phyloP scores from a whole-genome alignment of 163 green algal species.

The Coccomyxa subellipsoidea region DNA sequence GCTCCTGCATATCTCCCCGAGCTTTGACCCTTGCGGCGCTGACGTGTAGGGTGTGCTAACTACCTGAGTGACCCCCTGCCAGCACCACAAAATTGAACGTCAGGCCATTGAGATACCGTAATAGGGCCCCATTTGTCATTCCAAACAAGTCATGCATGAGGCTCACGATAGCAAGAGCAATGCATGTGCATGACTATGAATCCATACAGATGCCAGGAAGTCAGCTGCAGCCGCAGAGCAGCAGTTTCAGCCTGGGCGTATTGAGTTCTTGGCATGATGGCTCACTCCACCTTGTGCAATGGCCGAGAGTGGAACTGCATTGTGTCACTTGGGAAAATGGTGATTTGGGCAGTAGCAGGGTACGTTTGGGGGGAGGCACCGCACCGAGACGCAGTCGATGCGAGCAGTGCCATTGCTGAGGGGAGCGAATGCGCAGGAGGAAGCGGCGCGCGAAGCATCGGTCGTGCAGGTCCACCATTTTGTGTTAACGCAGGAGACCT shows the following conservation, averaged over 20 bases:
- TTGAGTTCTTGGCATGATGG: no score
- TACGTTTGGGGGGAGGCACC: not conserved
- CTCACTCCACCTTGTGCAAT: no score
- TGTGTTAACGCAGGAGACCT: not conserved
- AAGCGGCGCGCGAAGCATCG: constrained; percentile 54
- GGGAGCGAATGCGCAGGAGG: constrained; percentile 82
- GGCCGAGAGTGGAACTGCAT: no score
- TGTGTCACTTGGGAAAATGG: no score
- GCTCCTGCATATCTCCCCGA: not conserved
- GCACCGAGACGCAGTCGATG: constrained; percentile 2
- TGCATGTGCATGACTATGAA: not conserved
- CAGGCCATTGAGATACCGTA: no score
- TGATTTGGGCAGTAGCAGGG: not conserved
- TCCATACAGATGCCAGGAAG: not conserved
- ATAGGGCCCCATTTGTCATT: not conserved
- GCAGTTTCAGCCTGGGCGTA: no score
- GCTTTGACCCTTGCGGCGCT: not conserved
- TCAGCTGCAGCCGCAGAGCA: no score
- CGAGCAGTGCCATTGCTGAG: constrained; percentile 56
- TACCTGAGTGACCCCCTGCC: not conserved
- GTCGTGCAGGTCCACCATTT: constrained; percentile 44
- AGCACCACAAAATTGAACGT: no score
- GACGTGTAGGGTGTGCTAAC: not conserved
- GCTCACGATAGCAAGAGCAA: not conserved
- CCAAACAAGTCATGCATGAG: no score